Base-by-base conservation (phyloP, 1,139 yeast species). In the Pichia norvegensis region DNA sequence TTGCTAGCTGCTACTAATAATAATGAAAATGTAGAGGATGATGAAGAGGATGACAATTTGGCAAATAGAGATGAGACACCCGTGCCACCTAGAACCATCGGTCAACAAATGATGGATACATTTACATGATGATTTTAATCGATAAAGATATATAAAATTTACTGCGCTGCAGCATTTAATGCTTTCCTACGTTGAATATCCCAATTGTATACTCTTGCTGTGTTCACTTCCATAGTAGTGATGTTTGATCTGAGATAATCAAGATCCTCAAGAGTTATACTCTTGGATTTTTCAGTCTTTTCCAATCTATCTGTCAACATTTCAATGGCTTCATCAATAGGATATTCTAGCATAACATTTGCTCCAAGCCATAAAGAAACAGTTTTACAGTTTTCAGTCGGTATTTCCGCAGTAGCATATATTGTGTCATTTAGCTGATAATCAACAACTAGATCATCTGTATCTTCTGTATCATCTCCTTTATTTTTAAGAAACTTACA, bases 331-430 rank as follows among this genome's bases (percentile, higher is more conserved):
- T 92, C 98, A 40, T 78, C 84, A 33, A 87, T 70, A 5, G 96
- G 90, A 62, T 92, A 92, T 62, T 92, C 98, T 58, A 94, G 72
- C 98, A 92, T 92, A 19, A 92, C 94, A 58, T 90, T 95, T 1
- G 99, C 97, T 11, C 99, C 99, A 20, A 92, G 73, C 98, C 98
- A 92, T 46, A 92, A 72, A 53, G 79, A 79, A 2, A 92, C 98
- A 2, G 62, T 65, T 35, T 69, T 65, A 20, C 70, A 61, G 17
- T 69, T 70, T 43, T 84, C 65, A n/a, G 78, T 72, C 19, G 72
- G 69, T 35, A 92, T 73, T 33, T 73, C 73, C 2, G 98, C 98
- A 51, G 79, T 79, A 16, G 97, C 84, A 61, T 80, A 92, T 43
- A 92, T 72, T 0, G 98, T 92, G 58, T 92, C 97, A 64, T 92